Evolutionary conservation across 176 grass and related monocot genomes (phyloP).

Genomic region (Luzula sylvatica): DNA sequence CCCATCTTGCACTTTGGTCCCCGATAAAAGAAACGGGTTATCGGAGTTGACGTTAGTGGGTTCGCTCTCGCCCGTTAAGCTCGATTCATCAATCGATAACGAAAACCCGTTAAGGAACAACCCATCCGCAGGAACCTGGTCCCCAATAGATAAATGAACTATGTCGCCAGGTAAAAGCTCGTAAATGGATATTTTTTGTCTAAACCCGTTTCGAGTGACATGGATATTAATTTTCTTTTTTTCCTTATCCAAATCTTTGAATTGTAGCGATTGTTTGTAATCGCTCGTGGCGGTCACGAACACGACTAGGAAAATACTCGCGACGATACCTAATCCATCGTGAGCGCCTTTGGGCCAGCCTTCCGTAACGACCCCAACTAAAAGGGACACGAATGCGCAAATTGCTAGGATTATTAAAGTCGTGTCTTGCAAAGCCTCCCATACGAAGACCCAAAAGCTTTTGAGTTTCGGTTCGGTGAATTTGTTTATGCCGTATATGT

Average conservation of each 20-base stretch:
- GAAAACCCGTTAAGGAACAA: slow-evolving; percentile 89
- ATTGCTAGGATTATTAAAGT: slow-evolving; percentile 80
- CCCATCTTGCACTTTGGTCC: slow-evolving; percentile 90
- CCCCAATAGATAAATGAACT: slow-evolving; percentile 85
- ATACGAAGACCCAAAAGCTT: slow-evolving; percentile 95
- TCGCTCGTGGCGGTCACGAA: slow-evolving; percentile 91
- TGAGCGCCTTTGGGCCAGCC: slow-evolving; percentile 96
- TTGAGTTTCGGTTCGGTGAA: slow-evolving; percentile 64
- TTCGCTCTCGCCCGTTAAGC: slow-evolving; percentile 91
- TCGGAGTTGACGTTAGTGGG: slow-evolving; percentile 64
- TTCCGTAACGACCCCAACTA: slow-evolving; percentile 77
- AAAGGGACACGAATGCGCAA: slow-evolving; percentile 72
- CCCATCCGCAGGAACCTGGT: slow-evolving; percentile 93
- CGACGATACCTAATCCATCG: slow-evolving; percentile 88
- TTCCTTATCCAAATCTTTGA: slow-evolving; percentile 98
- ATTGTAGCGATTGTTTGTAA: slow-evolving; percentile 87
- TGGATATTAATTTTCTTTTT: slow-evolving; percentile 88
- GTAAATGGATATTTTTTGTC: slow-evolving; percentile 80
- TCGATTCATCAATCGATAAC: slow-evolving; percentile 87
- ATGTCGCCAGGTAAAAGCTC: slow-evolving; percentile 92
- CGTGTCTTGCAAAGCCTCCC: slow-evolving; percentile 87
- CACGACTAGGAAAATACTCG: slow-evolving; percentile 90
- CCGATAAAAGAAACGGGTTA: slow-evolving; percentile 82
- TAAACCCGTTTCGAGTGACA: slow-evolving; percentile 71
- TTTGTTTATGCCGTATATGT: slow-evolving; percentile 80